Percentiles rank a stretch among this genome's conserved stretches.
Evolutionary conservation across 805 yeast genomes (phyloP).

Genomic region (Lachancea lanzarotensis): DNA sequence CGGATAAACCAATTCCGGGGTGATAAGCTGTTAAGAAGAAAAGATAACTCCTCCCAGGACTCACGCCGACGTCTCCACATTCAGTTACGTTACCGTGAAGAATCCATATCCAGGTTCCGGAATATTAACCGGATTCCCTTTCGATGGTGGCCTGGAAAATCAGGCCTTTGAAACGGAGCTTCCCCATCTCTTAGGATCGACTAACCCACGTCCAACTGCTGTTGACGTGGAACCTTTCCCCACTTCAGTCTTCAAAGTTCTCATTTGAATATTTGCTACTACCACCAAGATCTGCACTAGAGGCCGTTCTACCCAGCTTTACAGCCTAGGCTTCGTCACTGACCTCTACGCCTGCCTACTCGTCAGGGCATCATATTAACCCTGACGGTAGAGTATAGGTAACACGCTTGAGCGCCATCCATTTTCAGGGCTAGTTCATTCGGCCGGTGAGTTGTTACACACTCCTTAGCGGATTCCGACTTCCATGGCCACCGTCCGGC

Average conservation of each 20-base stretch:
- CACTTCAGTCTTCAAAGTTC: constrained; percentile 40
- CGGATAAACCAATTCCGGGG: constrained; percentile 39
- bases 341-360: constrained; percentile 40
- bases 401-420: constrained; percentile 38
- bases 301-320: constrained; percentile 38
- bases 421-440: constrained; percentile 41
- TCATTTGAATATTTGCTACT: constrained; percentile 39
- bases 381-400: constrained; percentile 38
- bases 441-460: constrained; percentile 49
- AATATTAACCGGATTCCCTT: constrained; percentile 41
- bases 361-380: constrained; percentile 34
- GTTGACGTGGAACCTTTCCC: constrained; percentile 40
- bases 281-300: constrained; percentile 40
- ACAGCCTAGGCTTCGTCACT: constrained; percentile 38
- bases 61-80: constrained; percentile 38
- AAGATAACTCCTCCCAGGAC: constrained; percentile 41
- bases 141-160: constrained; percentile 35
- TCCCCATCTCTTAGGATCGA: constrained; percentile 39
- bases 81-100: constrained; percentile 39
- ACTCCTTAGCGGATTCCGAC: constrained; percentile 52
- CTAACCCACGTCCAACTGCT: constrained; percentile 40
- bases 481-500: constrained; percentile 51
- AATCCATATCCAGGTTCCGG: constrained; percentile 40
- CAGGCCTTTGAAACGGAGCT: constrained; percentile 35
- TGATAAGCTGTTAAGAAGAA: constrained; percentile 38